Evolutionary conservation across 2,329 filamentous ascomycete genomes (phyloP).

Genomic region (Volutella citrinella): DNA sequence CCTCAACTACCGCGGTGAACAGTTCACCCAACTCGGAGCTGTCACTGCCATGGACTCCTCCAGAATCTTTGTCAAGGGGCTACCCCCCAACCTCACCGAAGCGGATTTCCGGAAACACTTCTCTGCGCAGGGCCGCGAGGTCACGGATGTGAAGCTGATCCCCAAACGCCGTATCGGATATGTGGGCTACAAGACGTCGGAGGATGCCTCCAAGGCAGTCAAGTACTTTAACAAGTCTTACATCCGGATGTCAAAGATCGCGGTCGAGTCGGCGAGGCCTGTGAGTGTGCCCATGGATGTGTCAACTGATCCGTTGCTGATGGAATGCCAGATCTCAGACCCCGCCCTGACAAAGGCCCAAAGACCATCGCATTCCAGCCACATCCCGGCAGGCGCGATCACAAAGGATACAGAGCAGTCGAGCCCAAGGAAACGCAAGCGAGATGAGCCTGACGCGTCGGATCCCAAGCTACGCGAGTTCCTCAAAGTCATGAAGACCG

Average conservation of each 20-base stretch:
- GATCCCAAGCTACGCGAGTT: conserved; percentile 86
- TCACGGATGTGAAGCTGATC: conserved; percentile 93
- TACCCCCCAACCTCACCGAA: conserved; percentile 83
- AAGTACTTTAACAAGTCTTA: conserved; percentile 96
- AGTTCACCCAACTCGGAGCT: conserved; percentile 21
- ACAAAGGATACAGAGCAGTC: conserved; percentile 14
- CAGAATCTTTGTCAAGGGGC: conserved; percentile 73
- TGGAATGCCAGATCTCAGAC: conserved; percentile 46
- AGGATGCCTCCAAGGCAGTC: conserved; percentile 78
- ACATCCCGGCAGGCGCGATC: conserved; percentile 13
- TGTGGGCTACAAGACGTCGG: conserved; percentile 82
- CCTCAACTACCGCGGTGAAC: conserved; percentile 18
- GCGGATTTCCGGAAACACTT: conserved; percentile 89
- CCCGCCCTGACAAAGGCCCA: conserved; percentile 32
- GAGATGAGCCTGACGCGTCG: conserved; percentile 53
- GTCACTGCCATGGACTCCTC: conserved; percentile 53
- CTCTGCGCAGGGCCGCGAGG: conserved; percentile 63
- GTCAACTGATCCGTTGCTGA: conserved; percentile 26
- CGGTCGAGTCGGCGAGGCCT: conserved; percentile 82
- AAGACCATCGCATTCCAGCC: conserved; percentile 22
- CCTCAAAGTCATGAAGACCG: conserved; percentile 73
- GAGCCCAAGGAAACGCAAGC: conserved; percentile 65
- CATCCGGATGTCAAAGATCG: conserved; percentile 92
- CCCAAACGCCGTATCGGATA: conserved; percentile 89
- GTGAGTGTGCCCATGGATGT: conserved; percentile 43